Conservation (phyloP, 2,329 filamentous ascomycete species). For the Clonostachys chloroleuca region DNA sequence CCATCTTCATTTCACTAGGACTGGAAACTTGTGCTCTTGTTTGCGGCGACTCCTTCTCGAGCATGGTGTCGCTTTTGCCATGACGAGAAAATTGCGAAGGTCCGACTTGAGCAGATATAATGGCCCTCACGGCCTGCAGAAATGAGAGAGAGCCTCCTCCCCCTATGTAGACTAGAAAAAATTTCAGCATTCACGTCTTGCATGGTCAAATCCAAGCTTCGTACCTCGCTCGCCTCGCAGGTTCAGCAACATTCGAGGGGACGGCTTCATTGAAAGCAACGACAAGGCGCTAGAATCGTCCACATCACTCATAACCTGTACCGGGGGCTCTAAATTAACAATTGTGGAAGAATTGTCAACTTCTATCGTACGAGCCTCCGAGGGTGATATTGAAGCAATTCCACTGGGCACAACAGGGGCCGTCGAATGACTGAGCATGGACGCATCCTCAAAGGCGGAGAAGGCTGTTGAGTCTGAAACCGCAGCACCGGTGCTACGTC, state of each 20-base stretch:
- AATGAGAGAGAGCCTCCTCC: slow-evolving; percentile 49
- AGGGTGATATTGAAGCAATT: slow-evolving; percentile 16
- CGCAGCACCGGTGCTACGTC: background rate
- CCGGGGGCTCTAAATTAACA: slow-evolving; percentile 6
- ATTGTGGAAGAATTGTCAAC: slow-evolving; percentile 5
- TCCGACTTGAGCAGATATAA: slow-evolving; percentile 42
- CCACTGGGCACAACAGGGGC: too few species aligned
- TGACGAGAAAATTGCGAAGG: slow-evolving; percentile 49
- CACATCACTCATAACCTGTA: background rate
- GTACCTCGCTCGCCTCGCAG: slow-evolving; percentile 45
- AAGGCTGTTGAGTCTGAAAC: too few species aligned
- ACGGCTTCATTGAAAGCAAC: slow-evolving; percentile 8
- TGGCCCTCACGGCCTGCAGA: slow-evolving; percentile 44
- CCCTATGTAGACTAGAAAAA: slow-evolving; percentile 36
- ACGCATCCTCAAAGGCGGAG: too few species aligned
- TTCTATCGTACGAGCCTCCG: slow-evolving; percentile 17
- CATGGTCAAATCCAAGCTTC: background rate
- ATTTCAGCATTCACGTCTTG: slow-evolving; percentile 1
- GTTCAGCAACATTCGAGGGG: slow-evolving; percentile 43
- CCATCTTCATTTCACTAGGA: slow-evolving; percentile 7
- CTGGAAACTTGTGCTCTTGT: slow-evolving; percentile 1
- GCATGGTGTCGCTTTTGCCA: slow-evolving; percentile 44
- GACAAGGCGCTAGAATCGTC: slow-evolving; percentile 2
- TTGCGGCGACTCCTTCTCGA: slow-evolving; percentile 35
- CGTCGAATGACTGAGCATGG: too few species aligned